Percentiles rank a stretch among this genome's conserved stretches.
These are phyloP conservation scores for Fusarium sterilihyphosum DNA, from an alignment of 2,329 filamentous ascomycete genomes.

Conservation along the genomic window DNA sequence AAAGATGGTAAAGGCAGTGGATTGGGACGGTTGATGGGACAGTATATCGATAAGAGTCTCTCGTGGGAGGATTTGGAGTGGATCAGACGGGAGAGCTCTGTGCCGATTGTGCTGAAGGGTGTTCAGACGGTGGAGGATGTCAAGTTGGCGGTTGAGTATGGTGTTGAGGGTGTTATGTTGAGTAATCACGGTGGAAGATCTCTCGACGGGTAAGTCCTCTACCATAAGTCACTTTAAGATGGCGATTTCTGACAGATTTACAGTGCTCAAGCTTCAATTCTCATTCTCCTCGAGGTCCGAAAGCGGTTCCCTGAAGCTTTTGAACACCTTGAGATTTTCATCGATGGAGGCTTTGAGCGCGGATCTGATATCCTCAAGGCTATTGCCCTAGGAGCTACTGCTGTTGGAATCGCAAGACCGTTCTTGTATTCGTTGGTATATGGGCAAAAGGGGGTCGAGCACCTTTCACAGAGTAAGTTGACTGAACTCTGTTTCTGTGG, in stretches of 20 bases:
- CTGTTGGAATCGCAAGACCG: slow-evolving; percentile 63
- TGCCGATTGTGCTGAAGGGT: slow-evolving; percentile 67
- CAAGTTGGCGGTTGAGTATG: slow-evolving; percentile 57
- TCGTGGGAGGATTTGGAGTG: slow-evolving; percentile 64
- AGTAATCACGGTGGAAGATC: slow-evolving; percentile 69
- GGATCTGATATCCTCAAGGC: slow-evolving; percentile 66
- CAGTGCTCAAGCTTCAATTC: slow-evolving; percentile 55
- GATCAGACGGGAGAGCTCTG: slow-evolving; percentile 56
- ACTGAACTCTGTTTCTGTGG: rapidly evolving
- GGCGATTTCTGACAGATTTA: background rate
- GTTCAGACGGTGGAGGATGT: slow-evolving; percentile 67
- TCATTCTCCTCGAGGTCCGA: slow-evolving; percentile 63
- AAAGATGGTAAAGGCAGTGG: slow-evolving; percentile 65
- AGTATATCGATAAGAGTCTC: slow-evolving; percentile 62
- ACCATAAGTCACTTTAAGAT: rapidly evolving
- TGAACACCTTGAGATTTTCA: slow-evolving; percentile 59
- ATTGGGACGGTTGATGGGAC: slow-evolving; percentile 61
- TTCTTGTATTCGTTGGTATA: slow-evolving; percentile 64
- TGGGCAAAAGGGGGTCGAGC: slow-evolving; percentile 63
- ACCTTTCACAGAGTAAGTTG: slow-evolving; percentile 64
- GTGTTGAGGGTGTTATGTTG: slow-evolving; percentile 63
- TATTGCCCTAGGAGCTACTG: slow-evolving; percentile 62
- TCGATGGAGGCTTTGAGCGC: slow-evolving; percentile 63
- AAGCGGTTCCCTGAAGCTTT: slow-evolving; percentile 59
- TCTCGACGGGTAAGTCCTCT: slow-evolving; percentile 54